Evolutionary conservation across 1,139 yeast species (phyloP), one percentile per base, ranked within the genome.

Genomic region (Nakaseomyces uthaithaninus): DNA sequence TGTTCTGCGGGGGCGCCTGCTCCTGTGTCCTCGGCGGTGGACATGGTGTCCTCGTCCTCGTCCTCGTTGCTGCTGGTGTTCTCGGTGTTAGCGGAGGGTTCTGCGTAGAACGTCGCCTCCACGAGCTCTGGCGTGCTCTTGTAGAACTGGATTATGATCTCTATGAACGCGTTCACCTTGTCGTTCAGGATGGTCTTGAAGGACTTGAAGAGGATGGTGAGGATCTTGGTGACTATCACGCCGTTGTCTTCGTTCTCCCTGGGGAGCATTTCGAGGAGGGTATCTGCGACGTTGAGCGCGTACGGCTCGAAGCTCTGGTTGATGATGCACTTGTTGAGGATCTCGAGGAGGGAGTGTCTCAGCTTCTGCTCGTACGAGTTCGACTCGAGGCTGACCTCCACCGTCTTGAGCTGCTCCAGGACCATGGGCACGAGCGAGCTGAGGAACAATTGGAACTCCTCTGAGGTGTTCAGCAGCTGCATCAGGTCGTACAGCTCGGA

Each of bases 211-310:
- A 91, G 67, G 37, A 83, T 75, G n/a, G 97, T 86, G 42, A 89
- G 72, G 42, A 87, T 80, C 59, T 86, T 89, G 82, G 89, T 80
- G 59, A 94, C 83, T 42, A 87, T 69, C 1, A 87, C 87, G 37
- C 97, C 98, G 58, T 91, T 91, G 50, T 89, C 97, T 62, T 93
- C 99, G 58, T 93, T 91, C 57, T 93, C 99, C 14, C 65, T 69
- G 17, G 74, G 75, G 45, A 91, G 66, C 14, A 83, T 66, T 25
- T 65, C 63, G 54, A 80, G 75, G 43, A 89, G 65, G n/a, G 71
- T 65, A 34, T 75, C 78, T 53, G 84, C 66, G 20, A 87, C 72
- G 26, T 71, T 68, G 34, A 68, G 67, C 1, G 89, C 77, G 57
- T 78, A 80, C 1, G 84, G 83, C 55, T 81, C 83, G 54, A 87